Evolutionary conservation across 2,329 filamentous ascomycete genomes (phyloP).

Genomic region (Paecilomyces variotii): DNA sequence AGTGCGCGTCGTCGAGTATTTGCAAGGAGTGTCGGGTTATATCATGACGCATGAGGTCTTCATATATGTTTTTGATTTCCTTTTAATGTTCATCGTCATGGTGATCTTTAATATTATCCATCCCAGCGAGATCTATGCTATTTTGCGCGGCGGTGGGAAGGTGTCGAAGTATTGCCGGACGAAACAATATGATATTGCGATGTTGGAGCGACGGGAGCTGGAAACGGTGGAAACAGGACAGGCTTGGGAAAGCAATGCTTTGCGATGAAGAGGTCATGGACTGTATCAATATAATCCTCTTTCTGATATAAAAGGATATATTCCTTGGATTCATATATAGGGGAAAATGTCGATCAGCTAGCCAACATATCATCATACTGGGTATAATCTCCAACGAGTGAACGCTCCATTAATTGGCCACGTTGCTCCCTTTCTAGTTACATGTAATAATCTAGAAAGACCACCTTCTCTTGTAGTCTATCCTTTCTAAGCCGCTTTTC

Average conservation of each 20-base stretch:
- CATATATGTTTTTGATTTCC: slow-evolving; percentile 16
- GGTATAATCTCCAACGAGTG: too few relatives aligned
- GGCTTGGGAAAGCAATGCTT: neutral
- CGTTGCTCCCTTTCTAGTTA: too few relatives aligned
- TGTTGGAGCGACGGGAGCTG: neutral
- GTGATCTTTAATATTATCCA: slow-evolving; percentile 12
- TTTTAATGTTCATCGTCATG: slow-evolving; percentile 14
- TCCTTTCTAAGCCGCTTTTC: too few relatives aligned
- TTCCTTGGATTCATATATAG: too few relatives aligned
- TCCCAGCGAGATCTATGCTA: slow-evolving; percentile 10
- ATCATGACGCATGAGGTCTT: slow-evolving; percentile 13
- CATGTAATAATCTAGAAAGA: too few relatives aligned
- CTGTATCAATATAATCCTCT: too few relatives aligned
- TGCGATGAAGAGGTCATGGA: neutral
- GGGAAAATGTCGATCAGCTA: too few relatives aligned
- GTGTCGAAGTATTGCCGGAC: neutral
- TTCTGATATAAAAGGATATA: too few relatives aligned
- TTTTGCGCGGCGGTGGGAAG: neutral
- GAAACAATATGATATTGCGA: neutral
- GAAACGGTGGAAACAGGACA: neutral
- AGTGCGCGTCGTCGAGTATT: slow-evolving; percentile 16
- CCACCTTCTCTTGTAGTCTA: too few relatives aligned
- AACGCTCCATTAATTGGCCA: too few relatives aligned
- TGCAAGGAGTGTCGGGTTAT: slow-evolving; percentile 12
- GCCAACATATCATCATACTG: too few relatives aligned